Base-by-base conservation (phyloP, 2,329 filamentous ascomycete genomes). In the Apiospora hydei region DNA sequence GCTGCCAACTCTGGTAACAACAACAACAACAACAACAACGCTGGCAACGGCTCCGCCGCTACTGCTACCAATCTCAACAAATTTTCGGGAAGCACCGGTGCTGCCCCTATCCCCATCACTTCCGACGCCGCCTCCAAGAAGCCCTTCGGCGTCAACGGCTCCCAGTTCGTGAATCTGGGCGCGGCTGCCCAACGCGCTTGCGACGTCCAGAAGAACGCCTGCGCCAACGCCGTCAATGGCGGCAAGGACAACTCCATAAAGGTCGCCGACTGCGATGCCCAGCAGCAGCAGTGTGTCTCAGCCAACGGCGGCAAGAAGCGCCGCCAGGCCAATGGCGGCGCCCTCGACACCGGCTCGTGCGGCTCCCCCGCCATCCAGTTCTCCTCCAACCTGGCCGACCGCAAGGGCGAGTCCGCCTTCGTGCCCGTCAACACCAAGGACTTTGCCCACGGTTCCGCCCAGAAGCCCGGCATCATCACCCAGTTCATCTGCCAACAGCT, bases 401-500 rank as follows among this genome's bases (percentile, higher is more conserved):
- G 85, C 76, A 79, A 85, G 75, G 57, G 57, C 34, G 82, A 82
- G 78, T 78, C 79, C 21, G 81, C 82, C 47, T 86, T 86, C 76
- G 80, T 81, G 69, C 80, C 82, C 68, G 82, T 77, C 51, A 80
- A 84, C 76, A 71, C 74, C 46, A 79, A 77, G 69, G 82, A 84
- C 77, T 89, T 89, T 81, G 83, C 82, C 78, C 88, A 89, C 79
- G 87, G 87, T 70, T 87, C 85, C 4, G 87, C 87, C 1, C 76
- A 77, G 67, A 73, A 71, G 69, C 75, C 75, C 57, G 76, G 70
- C 66, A 78, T 83, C 75, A 81, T 83, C 73, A 79, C 81, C 34
- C 75, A 79, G 72, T 83, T 84, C 77, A 81, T 82, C 75, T 84
- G 82, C 79, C 70, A 77, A 71, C 79, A 80, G 75, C 81, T 84